Conservation (phyloP, 2,329 filamentous ascomycete species). For the Exophiala sideris region DNA sequence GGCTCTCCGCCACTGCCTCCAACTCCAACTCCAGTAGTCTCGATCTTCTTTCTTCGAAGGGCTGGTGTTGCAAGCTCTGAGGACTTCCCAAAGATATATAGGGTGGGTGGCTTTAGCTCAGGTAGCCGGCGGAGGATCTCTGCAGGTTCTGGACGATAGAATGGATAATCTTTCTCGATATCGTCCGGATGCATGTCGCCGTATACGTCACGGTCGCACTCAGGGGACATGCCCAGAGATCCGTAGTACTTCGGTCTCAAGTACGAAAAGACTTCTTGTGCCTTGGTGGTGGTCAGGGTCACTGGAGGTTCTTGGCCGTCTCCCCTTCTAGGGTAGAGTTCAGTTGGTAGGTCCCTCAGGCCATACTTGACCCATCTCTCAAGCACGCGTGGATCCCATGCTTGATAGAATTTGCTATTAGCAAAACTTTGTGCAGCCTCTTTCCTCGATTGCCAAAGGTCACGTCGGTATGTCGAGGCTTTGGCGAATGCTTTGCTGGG, state of each 20-base stretch:
- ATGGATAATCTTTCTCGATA: conserved; percentile 35
- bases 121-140: conserved; percentile 40
- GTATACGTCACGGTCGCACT: conserved; percentile 34
- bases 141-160: conserved; percentile 43
- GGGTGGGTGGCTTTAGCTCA: conserved; percentile 41
- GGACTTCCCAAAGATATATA: conserved; percentile 43
- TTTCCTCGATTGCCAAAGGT: conserved; percentile 74
- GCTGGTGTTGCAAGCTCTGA: conserved; percentile 40
- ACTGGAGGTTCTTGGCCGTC: conserved; percentile 40
- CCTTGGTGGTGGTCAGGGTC: conserved; percentile 73
- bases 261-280: conserved; percentile 70
- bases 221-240: conserved; percentile 42
- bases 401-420: conserved; percentile 70
- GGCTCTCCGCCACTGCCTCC: conserved; percentile 53
- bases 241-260: conserved; percentile 53
- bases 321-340: conserved; percentile 53
- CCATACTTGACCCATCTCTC: conserved; percentile 70
- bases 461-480: conserved; percentile 69
- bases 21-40: conserved; percentile 38
- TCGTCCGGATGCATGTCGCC: conserved; percentile 43
- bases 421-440: conserved; percentile 66
- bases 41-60: conserved; percentile 40
- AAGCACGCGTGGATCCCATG: conserved; percentile 79
- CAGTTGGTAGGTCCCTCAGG: conserved; percentile 68
- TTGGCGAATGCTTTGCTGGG: conserved; percentile 51